phyloP scores from a whole-genome alignment of 1,284 basidiomycete species.

The Heliocybe sulcata region DNA sequence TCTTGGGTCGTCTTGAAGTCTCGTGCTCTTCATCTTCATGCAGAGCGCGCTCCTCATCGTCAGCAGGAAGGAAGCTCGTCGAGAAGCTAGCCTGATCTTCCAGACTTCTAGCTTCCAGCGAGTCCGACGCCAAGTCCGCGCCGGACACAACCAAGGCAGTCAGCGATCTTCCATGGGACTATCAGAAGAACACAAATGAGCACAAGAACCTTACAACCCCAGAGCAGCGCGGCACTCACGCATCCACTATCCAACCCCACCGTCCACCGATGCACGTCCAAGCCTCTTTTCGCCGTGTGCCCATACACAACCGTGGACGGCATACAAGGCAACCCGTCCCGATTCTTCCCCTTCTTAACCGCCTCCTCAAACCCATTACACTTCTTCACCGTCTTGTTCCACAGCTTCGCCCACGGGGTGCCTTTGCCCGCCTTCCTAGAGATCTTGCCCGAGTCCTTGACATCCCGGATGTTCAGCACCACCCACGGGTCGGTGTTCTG shows the following conservation, averaged over 20 bases:
- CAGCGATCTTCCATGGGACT: neutral
- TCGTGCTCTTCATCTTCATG: neutral
- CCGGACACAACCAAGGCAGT: neutral
- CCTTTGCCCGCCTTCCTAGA: constrained; percentile 41
- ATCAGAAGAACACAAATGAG: neutral
- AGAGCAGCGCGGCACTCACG: constrained; percentile 32
- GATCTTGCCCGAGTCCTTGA: constrained; percentile 45
- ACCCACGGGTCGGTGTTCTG: constrained; percentile 75
- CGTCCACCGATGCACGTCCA: constrained; percentile 75
- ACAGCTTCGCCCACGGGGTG: constrained; percentile 65
- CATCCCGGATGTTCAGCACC: constrained; percentile 68
- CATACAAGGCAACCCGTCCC: constrained; percentile 48
- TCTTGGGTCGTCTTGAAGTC: neutral
- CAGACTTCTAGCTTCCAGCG: neutral
- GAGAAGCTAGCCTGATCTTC: neutral
- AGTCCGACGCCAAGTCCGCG: neutral
- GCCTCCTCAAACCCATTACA: constrained; percentile 46
- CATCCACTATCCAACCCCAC: constrained; percentile 81
- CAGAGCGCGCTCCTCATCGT: neutral
- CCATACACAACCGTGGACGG: constrained; percentile 81
- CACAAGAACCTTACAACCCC: neutral
- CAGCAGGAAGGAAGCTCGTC: neutral
- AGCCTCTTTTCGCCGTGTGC: constrained; percentile 67
- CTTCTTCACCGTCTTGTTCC: constrained; percentile 64
- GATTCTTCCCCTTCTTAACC: constrained; percentile 10